Evolutionary conservation across 306 rosid genomes (phyloP).

Genomic region (Ceratonia siliqua): DNA sequence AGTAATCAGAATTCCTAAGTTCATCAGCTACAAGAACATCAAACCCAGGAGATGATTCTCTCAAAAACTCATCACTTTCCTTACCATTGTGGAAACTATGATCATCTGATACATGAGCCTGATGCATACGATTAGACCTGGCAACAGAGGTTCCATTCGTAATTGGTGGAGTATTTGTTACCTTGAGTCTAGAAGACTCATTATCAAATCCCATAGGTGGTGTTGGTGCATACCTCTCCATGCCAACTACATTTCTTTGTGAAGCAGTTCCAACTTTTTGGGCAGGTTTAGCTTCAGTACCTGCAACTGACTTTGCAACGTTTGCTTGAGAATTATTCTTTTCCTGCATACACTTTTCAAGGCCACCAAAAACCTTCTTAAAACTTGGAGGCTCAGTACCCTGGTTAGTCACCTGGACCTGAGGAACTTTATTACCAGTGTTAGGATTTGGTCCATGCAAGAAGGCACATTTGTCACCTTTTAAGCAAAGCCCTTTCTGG

Average conservation of each 20-base stretch:
- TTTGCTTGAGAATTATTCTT: conserved; percentile 54
- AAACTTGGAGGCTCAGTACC: conserved; percentile 47
- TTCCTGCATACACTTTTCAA: conserved; percentile 56
- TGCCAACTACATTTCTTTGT: conserved; percentile 45
- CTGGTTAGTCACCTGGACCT: conserved; percentile 41
- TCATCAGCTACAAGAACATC: conserved; percentile 99
- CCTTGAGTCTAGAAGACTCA: conserved; percentile 54
- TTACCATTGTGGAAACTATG: conserved; percentile 76
- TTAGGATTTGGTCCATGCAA: conserved; percentile 64
- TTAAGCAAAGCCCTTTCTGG: conserved; percentile 82
- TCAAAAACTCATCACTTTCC: conserved; percentile 80
- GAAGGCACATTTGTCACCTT: conserved; percentile 91
- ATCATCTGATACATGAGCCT: conserved; percentile 60
- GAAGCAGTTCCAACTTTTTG: conserved; percentile 49
- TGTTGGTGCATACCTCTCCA: conserved; percentile 47
- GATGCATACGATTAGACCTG: conserved; percentile 51
- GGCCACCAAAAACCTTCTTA: conserved; percentile 59
- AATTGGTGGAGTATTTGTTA: conserved; percentile 37
- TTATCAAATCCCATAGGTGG: conserved; percentile 48
- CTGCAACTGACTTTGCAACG: conserved; percentile 41
- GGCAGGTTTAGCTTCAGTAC: conserved; percentile 47
- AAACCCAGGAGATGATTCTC: conserved; percentile 98
- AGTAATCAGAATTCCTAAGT: conserved; percentile 76
- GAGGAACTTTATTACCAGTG: conserved; percentile 54
- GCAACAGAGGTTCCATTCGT: conserved; percentile 50